Evolutionary conservation across 1,284 basidiomycete species (phyloP).

Genomic region (Ceratobasidium sp.): DNA sequence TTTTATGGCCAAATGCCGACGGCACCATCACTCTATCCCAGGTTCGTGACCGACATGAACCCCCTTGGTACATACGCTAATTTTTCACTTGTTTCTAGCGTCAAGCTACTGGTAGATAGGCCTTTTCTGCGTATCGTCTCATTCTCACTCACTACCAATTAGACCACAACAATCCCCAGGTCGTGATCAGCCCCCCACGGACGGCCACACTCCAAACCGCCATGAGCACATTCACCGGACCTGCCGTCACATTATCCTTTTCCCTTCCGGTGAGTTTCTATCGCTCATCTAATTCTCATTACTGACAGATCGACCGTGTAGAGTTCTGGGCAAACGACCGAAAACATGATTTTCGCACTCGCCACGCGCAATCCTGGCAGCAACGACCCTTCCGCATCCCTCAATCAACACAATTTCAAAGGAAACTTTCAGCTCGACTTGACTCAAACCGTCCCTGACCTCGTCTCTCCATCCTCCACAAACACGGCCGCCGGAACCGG

Average conservation of each 20-base stretch:
- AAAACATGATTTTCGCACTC: slow-evolving; percentile 28
- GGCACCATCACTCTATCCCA: slow-evolving; percentile 53
- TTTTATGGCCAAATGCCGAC: slow-evolving; percentile 54
- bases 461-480: background rate
- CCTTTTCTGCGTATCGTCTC: background rate
- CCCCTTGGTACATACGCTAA: background rate
- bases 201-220: slow-evolving; percentile 26
- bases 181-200: slow-evolving; percentile 27
- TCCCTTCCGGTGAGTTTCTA: slow-evolving; percentile 25
- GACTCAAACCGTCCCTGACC: slow-evolving; percentile 9
- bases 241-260: slow-evolving; percentile 31
- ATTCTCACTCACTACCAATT: background rate
- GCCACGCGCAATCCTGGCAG: background rate
- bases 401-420: slow-evolving; percentile 4
- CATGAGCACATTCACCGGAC: slow-evolving; percentile 4
- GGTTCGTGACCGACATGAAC: background rate
- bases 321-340: slow-evolving; percentile 31
- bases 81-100: background rate
- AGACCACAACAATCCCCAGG: slow-evolving; percentile 38
- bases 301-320: background rate
- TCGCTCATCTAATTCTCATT: background rate
- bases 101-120: background rate
- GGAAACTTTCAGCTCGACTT: slow-evolving; percentile 14
- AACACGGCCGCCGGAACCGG: background rate
- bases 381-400: background rate